These are phyloP conservation scores for Zymoseptoria passerinii DNA, from an alignment of 2,329 filamentous ascomycete genomes.

Conservation along the genomic window DNA sequence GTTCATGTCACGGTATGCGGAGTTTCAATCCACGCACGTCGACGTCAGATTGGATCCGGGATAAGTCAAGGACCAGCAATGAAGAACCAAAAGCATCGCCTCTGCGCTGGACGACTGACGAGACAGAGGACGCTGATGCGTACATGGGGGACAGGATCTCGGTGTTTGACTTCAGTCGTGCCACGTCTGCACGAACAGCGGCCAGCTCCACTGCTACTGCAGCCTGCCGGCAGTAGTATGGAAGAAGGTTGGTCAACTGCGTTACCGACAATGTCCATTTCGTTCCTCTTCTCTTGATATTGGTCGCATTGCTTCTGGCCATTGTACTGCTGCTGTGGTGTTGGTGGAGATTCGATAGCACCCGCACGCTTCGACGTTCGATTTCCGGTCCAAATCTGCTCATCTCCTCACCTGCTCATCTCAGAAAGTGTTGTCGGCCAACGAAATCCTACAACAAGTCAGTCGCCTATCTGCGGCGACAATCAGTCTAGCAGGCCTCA, in stretches of 20 bases:
- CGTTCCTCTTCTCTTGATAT: not conserved
- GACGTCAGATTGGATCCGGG: conserved; percentile 5
- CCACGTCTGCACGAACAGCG: conserved; percentile 8
- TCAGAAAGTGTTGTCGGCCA: not conserved
- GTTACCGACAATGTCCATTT: not conserved
- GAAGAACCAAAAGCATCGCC: not conserved
- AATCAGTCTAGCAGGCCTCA: not conserved
- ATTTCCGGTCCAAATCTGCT: not conserved
- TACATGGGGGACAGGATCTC: conserved; percentile 2
- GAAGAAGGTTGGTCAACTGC: not conserved
- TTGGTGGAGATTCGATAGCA: not conserved
- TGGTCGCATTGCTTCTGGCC: not conserved
- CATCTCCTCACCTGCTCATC: not conserved
- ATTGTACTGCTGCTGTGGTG: not conserved
- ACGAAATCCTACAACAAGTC: not conserved
- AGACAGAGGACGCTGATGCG: conserved; percentile 2
- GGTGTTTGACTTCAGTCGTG: conserved; percentile 1
- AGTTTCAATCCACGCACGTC: not conserved
- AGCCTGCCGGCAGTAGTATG: conserved; percentile 1
- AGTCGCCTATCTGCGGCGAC: not conserved
- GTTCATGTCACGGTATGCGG: not conserved
- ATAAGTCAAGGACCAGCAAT: not conserved
- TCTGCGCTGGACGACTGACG: not conserved
- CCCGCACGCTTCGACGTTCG: not conserved
- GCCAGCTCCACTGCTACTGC: conserved; percentile 8